Conservation (phyloP, 202 grass and related monocot genomes). For the Dendrocalamus latiflorus region DNA sequence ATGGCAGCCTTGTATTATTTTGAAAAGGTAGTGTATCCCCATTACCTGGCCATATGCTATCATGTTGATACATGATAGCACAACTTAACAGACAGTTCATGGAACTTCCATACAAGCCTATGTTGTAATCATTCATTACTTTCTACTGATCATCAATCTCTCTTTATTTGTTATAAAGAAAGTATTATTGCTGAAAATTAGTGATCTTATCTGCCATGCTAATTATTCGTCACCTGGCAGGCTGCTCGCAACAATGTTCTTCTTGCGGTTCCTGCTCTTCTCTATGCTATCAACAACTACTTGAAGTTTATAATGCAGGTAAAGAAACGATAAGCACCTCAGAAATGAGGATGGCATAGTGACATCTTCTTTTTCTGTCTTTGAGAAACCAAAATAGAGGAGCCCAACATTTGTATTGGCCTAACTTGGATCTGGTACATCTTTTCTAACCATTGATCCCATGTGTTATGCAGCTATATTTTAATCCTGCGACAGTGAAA, state of each 20-base stretch:
- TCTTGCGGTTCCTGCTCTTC: conserved; percentile 88
- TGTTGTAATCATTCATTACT: conserved; percentile 3
- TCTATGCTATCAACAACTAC: conserved; percentile 95
- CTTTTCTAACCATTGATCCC: conserved; percentile 28
- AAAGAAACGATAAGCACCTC: conserved; percentile 9
- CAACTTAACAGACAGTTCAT: background rate
- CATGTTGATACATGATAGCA: conserved; percentile 10
- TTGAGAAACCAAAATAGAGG: conserved; percentile 5
- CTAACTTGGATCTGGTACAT: conserved; percentile 14
- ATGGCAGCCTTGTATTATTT: background rate
- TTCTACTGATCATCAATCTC: background rate
- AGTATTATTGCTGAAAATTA: background rate
- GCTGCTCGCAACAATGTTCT: conserved; percentile 87
- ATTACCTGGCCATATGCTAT: conserved; percentile 4
- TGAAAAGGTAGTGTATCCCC: background rate
- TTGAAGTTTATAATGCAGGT: conserved; percentile 99
- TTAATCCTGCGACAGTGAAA: conserved; percentile 94
- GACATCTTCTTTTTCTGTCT: background rate
- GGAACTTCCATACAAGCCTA: background rate
- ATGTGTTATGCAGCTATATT: conserved; percentile 77
- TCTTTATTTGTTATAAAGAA: conserved; percentile 2
- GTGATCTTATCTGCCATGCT: conserved; percentile 5
- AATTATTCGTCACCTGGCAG: conserved; percentile 41
- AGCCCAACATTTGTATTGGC: conserved; percentile 6
- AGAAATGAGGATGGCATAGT: background rate